Evolutionary conservation across 2,329 filamentous ascomycete genomes (phyloP).

Genomic region (Rutstroemia sp.): DNA sequence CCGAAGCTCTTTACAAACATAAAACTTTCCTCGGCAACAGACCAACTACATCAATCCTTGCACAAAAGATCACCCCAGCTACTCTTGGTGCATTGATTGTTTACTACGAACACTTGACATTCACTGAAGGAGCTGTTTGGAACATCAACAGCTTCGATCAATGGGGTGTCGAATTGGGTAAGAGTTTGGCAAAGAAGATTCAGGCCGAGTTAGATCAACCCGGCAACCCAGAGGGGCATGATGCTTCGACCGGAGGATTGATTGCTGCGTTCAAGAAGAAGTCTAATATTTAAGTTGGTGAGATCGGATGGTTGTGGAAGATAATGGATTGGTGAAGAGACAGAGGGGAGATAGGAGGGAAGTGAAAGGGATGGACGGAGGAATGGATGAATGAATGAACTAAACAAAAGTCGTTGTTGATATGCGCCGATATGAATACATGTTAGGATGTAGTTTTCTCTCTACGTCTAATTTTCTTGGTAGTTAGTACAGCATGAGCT

Average conservation of each 20-base stretch:
- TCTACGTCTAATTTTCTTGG: too few species aligned
- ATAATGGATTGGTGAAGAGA: not conserved
- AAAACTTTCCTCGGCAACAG: slow-evolving; percentile 99
- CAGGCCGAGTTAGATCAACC: slow-evolving; percentile 74
- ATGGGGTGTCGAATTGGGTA: slow-evolving; percentile 98
- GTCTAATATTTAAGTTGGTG: slow-evolving; percentile 13
- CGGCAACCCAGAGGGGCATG: slow-evolving; percentile 68
- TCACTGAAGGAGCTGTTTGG: slow-evolving; percentile 96
- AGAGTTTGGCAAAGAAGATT: slow-evolving; percentile 90
- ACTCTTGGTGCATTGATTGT: slow-evolving; percentile 92
- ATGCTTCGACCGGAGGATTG: slow-evolving; percentile 79
- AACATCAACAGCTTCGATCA: slow-evolving; percentile 99
- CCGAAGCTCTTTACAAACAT: slow-evolving; percentile 79
- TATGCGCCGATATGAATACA: too few species aligned
- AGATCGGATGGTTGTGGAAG: not conserved
- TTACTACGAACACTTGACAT: slow-evolving; percentile 98
- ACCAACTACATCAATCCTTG: slow-evolving; percentile 88
- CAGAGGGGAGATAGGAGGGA: too few species aligned
- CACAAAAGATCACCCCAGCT: slow-evolving; percentile 85
- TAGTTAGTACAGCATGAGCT: too few species aligned
- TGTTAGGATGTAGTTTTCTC: too few species aligned
- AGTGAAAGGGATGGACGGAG: too few species aligned
- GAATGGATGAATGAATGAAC: not conserved
- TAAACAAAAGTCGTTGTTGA: not conserved
- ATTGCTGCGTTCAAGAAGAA: slow-evolving; percentile 86